Evolutionary conservation across 208 protist genomes (phyloP), one percentile per base, ranked within the genome.

Genomic region (Leishmania aethiopica): DNA sequence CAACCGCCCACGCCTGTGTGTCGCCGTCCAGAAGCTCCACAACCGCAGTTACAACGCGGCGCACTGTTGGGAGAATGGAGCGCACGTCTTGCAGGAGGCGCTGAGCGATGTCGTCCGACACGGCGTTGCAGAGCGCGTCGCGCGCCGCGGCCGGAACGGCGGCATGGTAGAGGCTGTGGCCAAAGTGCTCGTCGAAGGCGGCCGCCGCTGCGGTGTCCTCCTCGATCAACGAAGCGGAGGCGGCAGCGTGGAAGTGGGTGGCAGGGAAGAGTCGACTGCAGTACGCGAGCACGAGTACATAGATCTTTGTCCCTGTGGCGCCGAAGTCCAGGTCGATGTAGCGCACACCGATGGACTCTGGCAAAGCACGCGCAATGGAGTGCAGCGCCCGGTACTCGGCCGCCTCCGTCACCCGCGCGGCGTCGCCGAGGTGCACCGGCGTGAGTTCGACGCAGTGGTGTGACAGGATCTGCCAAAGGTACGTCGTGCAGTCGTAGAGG

Each of bases 251-350:
- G 13, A 82, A 85, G 45, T 78, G 53, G 8, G 51, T 55, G 3
- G 72, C 59, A 13, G 86, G 83, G 73, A 96, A 90, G 73, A 96
- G 88, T 28, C 93, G 90, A 40, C 91, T 90, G 79, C 91, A 93
- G 82, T 95, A 89, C 57, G 91, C 90, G 22, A 96, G 86, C 53
- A 95, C 74, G 53, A 96, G 91, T 10, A 96, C 64, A 67, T 89
- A 93, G 40, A 96, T 83, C 86, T 97, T 97, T 72, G 83, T 90
- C 51, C 77, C 81, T 13, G 83, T 62, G 69, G 84, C 74, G 42
- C 59, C 72, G 79, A 94, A 96, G 84, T 96, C 91, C 47, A 95
- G 62, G 78, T 95, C 89, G 57, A 95, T 77, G 79, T 92, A 92
- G 45, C 82, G 85, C 69, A 97, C 89, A 22, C 78, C 79, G 11